Percentiles rank a stretch among this genome's conserved stretches.
Conservation (phyloP, 805 yeast species). For the Kodamaea hsintzibuensis region DNA sequence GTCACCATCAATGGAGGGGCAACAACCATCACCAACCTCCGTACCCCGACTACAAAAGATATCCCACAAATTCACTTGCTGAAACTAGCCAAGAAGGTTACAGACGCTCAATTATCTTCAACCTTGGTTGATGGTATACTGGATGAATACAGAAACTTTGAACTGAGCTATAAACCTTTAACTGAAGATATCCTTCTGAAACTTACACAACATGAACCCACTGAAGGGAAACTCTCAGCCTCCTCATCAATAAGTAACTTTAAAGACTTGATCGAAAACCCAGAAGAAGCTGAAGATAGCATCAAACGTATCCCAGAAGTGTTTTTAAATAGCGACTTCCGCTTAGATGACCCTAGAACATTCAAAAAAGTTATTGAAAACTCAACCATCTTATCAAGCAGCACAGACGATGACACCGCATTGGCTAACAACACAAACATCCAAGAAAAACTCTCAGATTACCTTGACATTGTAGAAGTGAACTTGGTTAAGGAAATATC, state of each 20-base stretch:
- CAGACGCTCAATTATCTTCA: slow-evolving; percentile 20
- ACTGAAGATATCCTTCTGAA: slow-evolving; percentile 39
- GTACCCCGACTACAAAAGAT: slow-evolving; percentile 75
- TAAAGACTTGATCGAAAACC: neutral
- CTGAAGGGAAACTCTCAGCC: slow-evolving; percentile 7
- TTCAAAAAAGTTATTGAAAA: slow-evolving; percentile 74
- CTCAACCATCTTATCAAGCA: slow-evolving; percentile 41
- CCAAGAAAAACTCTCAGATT: slow-evolving; percentile 78
- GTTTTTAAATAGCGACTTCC: slow-evolving; percentile 66
- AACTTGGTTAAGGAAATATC: slow-evolving; percentile 81
- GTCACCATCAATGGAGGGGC: slow-evolving; percentile 45
- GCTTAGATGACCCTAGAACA: slow-evolving; percentile 84
- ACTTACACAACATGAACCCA: slow-evolving; percentile 21
- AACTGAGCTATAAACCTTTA: slow-evolving; percentile 36
- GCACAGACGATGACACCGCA: slow-evolving; percentile 23
- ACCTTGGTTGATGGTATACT: slow-evolving; percentile 19
- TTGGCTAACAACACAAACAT: slow-evolving; percentile 55
- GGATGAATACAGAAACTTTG: slow-evolving; percentile 36
- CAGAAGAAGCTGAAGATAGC: slow-evolving; percentile 8
- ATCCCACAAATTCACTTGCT: slow-evolving; percentile 75
- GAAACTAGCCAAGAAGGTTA: slow-evolving; percentile 28
- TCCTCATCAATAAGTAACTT: slow-evolving; percentile 11
- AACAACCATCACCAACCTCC: slow-evolving; percentile 44
- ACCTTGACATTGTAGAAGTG: slow-evolving; percentile 82
- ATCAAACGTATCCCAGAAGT: slow-evolving; percentile 57